phyloP scores from a whole-genome alignment of 139 green algal genomes.

The Chlorella vulgaris region DNA sequence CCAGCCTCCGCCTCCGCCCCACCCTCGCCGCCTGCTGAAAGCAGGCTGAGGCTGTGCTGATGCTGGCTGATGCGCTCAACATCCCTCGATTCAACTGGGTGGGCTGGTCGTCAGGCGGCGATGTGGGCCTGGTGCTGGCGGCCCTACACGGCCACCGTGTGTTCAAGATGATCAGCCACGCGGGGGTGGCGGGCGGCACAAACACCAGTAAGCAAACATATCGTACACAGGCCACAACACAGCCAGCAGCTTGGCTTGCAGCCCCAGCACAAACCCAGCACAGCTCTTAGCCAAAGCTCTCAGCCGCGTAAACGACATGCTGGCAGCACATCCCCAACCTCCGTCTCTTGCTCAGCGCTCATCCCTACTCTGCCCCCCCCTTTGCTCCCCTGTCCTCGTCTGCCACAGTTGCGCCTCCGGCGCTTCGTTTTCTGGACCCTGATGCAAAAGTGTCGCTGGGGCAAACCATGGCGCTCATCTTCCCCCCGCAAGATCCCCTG shows the following conservation, averaged over 20 bases:
- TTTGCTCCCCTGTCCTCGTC: not conserved
- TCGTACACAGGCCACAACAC: no score
- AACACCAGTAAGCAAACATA: slow-evolving; percentile 24
- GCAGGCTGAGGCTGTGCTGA: slow-evolving; percentile 36
- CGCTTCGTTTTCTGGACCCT: slow-evolving; percentile 9
- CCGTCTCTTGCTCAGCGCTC: not conserved
- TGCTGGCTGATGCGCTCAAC: slow-evolving; percentile 25
- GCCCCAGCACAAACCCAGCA: no score
- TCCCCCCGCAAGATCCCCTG: slow-evolving; percentile 13
- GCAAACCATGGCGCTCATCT: slow-evolving; percentile 35
- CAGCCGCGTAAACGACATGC: no score
- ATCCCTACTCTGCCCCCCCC: not conserved
- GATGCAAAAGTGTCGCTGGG: slow-evolving; percentile 3
- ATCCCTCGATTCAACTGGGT: slow-evolving; percentile 21
- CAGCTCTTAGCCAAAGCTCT: no score
- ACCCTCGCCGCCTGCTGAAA: not conserved
- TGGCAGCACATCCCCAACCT: no score
- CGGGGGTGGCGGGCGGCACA: slow-evolving; percentile 26
- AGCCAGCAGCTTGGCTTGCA: no score
- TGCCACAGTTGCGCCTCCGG: slow-evolving; percentile 12
- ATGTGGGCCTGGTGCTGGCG: slow-evolving; percentile 32
- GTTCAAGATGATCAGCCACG: slow-evolving; percentile 5
- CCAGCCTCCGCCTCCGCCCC: not conserved
- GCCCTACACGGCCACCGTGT: slow-evolving; percentile 23
- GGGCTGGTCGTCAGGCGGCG: slow-evolving; percentile 33